Evolutionary conservation across 306 rosid genomes (phyloP), one percentile per base, ranked within the genome.

Genomic region (Pueraria montana): DNA sequence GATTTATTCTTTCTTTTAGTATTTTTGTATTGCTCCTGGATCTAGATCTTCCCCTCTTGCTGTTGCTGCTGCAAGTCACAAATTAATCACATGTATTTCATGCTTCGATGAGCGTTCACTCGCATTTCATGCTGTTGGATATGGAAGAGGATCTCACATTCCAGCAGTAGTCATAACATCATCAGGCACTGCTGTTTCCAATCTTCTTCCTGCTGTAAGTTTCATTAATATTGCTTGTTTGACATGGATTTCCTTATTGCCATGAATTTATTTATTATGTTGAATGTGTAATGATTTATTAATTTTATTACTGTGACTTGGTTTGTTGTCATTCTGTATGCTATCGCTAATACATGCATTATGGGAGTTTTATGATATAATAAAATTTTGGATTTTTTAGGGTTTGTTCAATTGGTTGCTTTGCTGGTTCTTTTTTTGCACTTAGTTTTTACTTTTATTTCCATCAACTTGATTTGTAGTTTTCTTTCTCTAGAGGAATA

Each of bases 41-140:
- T 96, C 99, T 63, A 94, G 99, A 81, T 96, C 99, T 81, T 92
- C 97, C 81, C 99, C 98, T 59, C 99, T 96, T 84, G 97, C 99
- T 84, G 85, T 96, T 84, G 99, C 99, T 83, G 99, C 99, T 83
- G 88, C 99, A 64, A 88, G 87, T 76, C 98, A 95, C 86, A 92
- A 91, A 45, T 83, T 85, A 53, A 67, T 91, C 86, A 91, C 97
- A n/a, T 96, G 98, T 67, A 80, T 90, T 73, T 89, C 87, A 67
- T 93, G 99, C 90, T 93, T 72, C 65, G 99, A 96, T 78, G 99
- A 96, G 80, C 98, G 99, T 58, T 96, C 99, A 42, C 98, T 93
- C 72, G 94, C 98, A 56, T 96, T 92, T 91, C 99, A 96, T 82
- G 99, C 99, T 38, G 90, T 96, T 88, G 99, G 99, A 70, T 96